Base-by-base conservation (phyloP, 148 eudicot genomes). In the Rhododendron simsii region DNA sequence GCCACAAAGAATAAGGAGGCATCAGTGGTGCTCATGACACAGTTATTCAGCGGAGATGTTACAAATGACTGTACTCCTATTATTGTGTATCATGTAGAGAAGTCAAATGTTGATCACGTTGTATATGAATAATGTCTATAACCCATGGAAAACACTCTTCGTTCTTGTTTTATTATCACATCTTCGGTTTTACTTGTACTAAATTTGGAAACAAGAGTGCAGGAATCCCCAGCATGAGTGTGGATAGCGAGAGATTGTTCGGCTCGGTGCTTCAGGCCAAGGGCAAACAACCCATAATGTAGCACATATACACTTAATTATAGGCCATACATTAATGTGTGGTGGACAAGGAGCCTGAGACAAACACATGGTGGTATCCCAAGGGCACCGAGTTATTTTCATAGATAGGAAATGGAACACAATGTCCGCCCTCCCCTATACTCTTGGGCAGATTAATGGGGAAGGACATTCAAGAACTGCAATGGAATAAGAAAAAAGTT, bases 41-140 rank as follows among this genome's bases (percentile, higher is more conserved):
- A 67, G 50, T 65, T 65, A 67, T 45, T 65, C n/a, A 6, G 7
- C 26, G 7, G 55, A 44, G 57, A 41, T 26, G 81, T 21, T 30
- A 39, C 21, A 44, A 13, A 39, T 30, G 55, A 83, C 41, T 44
- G 26, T 26, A 65, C n/a, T 65, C 28, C 26, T 26, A 28, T 44
- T 33, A 14, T 59, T 59, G 10, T 20, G 59, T 51, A 30, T 48
- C 61, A 48, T 12, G 26, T 37, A 57, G 20, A 41, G 5, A 7
- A 41, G 53, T 39, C 6, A 8, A 82, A 39, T 82, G 65, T 37
- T 39, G 2, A 53, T 61, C 21, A 63, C 13, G 20, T 4, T 65
- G 57, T 83, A 26, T 48, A 79, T 26, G 55, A 79, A 12, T 79
- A 79, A n/a, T 79, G 35, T 79, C 15, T 78, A 47, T 79, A 79